Conservation (phyloP, 768 basidiomycete genomes). For the Heimioporus sp. region DNA sequence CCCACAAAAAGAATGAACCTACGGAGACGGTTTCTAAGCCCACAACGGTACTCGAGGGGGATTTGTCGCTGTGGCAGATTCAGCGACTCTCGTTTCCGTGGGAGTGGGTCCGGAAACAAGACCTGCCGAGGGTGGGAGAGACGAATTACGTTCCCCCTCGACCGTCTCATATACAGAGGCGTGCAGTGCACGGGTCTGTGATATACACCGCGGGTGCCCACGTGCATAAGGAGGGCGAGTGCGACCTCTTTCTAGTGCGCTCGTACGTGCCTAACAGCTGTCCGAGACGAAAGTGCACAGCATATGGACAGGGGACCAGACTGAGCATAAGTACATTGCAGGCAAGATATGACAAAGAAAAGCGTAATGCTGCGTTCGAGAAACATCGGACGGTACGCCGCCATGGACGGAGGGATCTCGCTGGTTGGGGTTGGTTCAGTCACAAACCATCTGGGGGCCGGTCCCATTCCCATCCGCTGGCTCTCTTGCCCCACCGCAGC, state of each 20-base stretch:
- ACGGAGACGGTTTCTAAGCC: conserved; percentile 53
- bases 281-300: conserved; percentile 15
- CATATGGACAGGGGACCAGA: conserved; percentile 23
- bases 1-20: conserved; percentile 51
- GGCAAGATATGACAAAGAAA: background rate
- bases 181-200: conserved; percentile 60
- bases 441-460: conserved; percentile 42
- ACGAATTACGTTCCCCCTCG: conserved; percentile 58
- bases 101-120: conserved; percentile 27
- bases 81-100: conserved; percentile 23
- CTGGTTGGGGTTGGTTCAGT: conserved; percentile 42
- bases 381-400: background rate
- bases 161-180: conserved; percentile 79
- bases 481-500: background rate
- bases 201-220: conserved; percentile 66
- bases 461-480: background rate
- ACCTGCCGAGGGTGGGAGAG: conserved; percentile 27
- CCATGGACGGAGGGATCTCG: conserved; percentile 25
- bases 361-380: background rate
- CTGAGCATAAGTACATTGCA: conserved; percentile 34
- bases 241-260: conserved; percentile 24
- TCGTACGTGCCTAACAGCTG: background rate
- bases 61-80: conserved; percentile 19
- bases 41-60: conserved; percentile 49
- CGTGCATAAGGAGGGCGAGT: conserved; percentile 43